These are phyloP conservation scores for Knufia petricola DNA, from an alignment of 2,329 filamentous ascomycete species.

Conservation along the genomic window DNA sequence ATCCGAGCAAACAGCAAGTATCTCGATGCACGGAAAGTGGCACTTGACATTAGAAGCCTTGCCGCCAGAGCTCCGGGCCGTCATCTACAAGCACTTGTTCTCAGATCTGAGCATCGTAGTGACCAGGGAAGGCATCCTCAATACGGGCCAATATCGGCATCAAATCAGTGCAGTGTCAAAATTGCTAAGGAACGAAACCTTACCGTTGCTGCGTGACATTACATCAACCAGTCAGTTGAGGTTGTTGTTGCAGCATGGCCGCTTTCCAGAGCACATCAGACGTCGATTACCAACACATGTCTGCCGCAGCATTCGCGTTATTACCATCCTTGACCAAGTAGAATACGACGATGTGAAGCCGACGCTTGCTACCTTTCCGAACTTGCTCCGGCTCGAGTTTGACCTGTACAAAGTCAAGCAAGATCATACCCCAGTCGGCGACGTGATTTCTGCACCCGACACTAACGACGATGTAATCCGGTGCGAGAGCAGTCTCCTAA, in stretches of 20 bases:
- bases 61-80: neutral
- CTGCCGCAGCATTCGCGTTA: neutral
- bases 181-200: neutral
- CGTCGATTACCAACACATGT: neutral
- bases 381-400: neutral
- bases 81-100: neutral
- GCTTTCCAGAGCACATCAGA: conserved; percentile 3
- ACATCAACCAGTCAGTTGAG: neutral
- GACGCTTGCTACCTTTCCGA: neutral
- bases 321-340: neutral
- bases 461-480: neutral
- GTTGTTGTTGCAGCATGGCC: neutral
- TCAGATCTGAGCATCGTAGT: neutral
- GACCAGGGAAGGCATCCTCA: neutral
- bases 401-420: neutral
- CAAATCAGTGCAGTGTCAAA: neutral
- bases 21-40: too few relatives aligned
- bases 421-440: neutral
- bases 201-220: neutral
- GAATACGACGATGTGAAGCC: neutral
- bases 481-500: neutral
- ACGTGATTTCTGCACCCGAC: neutral
- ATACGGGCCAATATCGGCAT: neutral
- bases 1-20: too few relatives aligned
- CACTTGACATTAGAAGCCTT: neutral